Base-by-base conservation (phyloP, 2,329 filamentous ascomycete genomes). In the Neonectria coccinea region DNA sequence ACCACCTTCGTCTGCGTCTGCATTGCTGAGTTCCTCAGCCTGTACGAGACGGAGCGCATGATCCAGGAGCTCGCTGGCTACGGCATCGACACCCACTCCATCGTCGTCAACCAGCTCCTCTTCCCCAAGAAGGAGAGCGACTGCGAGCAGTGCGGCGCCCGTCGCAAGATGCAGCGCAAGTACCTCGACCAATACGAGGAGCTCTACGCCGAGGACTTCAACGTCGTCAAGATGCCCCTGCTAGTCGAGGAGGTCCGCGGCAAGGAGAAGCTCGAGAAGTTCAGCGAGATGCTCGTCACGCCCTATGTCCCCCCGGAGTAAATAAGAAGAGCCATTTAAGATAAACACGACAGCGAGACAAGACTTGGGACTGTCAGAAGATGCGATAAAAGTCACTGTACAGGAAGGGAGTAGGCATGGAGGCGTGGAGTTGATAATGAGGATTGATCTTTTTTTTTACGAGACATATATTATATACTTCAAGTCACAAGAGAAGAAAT, bases 31-130 rank as follows among this genome's bases (percentile, higher is more conserved):
- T 99, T 99, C 83, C 81, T 99, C 74, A 94, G 91, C 41, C 86
- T 99, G 56, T 99, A 99, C 83, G 96, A 99, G 86, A 99, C 96
- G 67, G 96, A 99, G 85, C 92, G 96, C 75, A 98, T 99, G 96
- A 98, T 99, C 74, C 96, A 99, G 85, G 96, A 99, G 84, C 85
- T 99, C 66, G 90, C 93, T 52, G 92, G 88, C 78, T 99, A 97
- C 82, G 85, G 91, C 76, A 99, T 99, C 78, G 96, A 99, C 79
- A 97, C 95, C 7, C 96, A 98, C 83, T 90, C 91, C 77, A 98
- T 99, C 78, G 96, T 99, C 50, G 96, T 99, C 75, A 99, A 99
- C 81, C 96, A 99, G 85, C 86, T 99, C 71, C 84, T 99, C 61
- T 99, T 97, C 83, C 96, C 96, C 18, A 92, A 92, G 80, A 86